Evolutionary conservation across 805 yeast genomes (phyloP).

Genomic region (Candida arabinofermentans): DNA sequence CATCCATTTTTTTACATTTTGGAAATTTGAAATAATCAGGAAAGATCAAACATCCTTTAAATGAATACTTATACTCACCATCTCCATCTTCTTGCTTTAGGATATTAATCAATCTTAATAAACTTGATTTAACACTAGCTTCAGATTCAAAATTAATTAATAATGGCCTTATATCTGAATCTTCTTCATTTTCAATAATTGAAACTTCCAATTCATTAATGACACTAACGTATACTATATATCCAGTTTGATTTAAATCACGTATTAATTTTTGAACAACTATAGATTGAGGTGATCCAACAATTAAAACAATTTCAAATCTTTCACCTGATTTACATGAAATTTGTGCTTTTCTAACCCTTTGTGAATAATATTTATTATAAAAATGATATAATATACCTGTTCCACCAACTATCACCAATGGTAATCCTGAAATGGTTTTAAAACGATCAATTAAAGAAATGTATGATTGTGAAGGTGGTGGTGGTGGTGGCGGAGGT

Average conservation of each 20-base stretch:
- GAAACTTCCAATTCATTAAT: slow-evolving; percentile 54
- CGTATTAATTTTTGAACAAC: slow-evolving; percentile 63
- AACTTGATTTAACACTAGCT: slow-evolving; percentile 40
- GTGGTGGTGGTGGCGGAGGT: too few species aligned
- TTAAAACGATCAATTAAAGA: too few species aligned
- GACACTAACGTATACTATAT: slow-evolving; percentile 75
- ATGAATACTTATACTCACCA: slow-evolving; percentile 35
- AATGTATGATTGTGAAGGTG: too few species aligned
- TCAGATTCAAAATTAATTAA: slow-evolving; percentile 44
- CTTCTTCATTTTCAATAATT: slow-evolving; percentile 53
- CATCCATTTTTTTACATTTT: slow-evolving; percentile 25
- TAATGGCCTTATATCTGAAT: slow-evolving; percentile 66
- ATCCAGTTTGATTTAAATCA: slow-evolving; percentile 76
- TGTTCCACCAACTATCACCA: too few species aligned
- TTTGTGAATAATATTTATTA: neutral
- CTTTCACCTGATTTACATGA: slow-evolving; percentile 70
- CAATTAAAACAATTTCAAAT: slow-evolving; percentile 65
- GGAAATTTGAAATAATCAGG: slow-evolving; percentile 50
- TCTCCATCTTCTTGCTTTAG: slow-evolving; percentile 35
- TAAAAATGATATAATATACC: neutral
- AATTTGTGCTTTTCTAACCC: slow-evolving; percentile 51
- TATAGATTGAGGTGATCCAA: slow-evolving; percentile 77
- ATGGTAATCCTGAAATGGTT: too few species aligned
- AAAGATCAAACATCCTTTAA: slow-evolving; percentile 63
- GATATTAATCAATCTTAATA: slow-evolving; percentile 45